Base-by-base conservation (phyloP, 2,329 filamentous ascomycete genomes). In the Fusarium pilosicola region DNA sequence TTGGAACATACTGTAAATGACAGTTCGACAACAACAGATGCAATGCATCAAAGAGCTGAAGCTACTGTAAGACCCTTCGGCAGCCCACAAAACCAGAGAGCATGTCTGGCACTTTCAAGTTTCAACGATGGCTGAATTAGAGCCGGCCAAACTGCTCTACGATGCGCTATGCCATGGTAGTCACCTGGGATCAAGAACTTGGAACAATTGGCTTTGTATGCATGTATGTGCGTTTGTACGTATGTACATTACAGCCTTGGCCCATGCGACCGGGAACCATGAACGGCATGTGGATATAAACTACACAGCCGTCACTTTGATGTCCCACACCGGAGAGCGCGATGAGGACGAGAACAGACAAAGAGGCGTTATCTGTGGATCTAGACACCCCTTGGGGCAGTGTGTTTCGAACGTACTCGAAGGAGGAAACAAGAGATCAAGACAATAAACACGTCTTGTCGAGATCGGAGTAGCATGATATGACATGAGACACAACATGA, bases 231-330 rank as follows among this genome's bases (percentile, higher is more conserved):
- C 32, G 32, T 34, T 17, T 4, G 24, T 46, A 28, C 18, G 12
- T 20, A 46, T 28, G 15, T n/a, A 32, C 20, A 38, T 57, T 62
- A 52, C 60, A 57, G 36, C 36, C 51, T 46, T 51, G 44, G 42
- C 46, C 48, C 63, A 52, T 56, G 65, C 36, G 49, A 51, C 38
- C 54, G 55, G 59, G 66, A 68, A 46, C 65, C 54, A 60, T 49
- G 70, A 68, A 74, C 71, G 66, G 70, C 66, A 71, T 74, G 67
- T 61, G 66, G 55, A 48, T 73, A 65, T 49, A 44, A 45, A 65
- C 67, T 57, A 63, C 54, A 70, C 66, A 73, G 49, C 66, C 62
- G 57, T 71, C 70, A 61, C 32, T 61, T 55, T 51, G 30, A 62
- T 52, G 55, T 73, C 46, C 65, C 70, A 55, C 65, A 28, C 41